Evolutionary conservation across 208 protist genomes (phyloP), one percentile per base, ranked within the genome.

Genomic region (Strigomonas galati): DNA sequence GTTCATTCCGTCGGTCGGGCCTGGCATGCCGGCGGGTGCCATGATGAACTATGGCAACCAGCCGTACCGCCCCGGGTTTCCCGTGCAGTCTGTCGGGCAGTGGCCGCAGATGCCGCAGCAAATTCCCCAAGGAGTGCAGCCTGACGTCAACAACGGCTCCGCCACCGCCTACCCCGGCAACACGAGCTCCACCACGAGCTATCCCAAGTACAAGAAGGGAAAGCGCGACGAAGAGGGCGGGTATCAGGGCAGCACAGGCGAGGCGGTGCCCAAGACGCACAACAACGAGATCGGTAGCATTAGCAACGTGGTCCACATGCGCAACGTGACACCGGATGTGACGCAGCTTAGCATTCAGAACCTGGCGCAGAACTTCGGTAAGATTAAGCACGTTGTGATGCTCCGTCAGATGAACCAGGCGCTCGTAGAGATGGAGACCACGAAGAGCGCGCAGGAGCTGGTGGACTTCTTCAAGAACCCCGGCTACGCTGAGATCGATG

Each of bases 351-450:
- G 89, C 68, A 87, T 97, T 54, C 86, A 95, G 58, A 92, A 84
- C 49, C 61, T 97, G 43, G 84, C 80, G 24, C 79, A 87, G 59
- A 86, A 92, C 65, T 97, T 97, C 67, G 92, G 92, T 55, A 82
- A 90, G 46, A 88, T 97, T 54, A 89, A 91, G 62, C 91, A 95
- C 73, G 89, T 97, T 76, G 92, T 97, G 27, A 95, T 97, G 92
- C 88, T 97, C 54, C 82, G 92, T 1, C 87, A 94, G 74, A 97
- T 93, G 89, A 94, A 97, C 59, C 92, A 97, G 79, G 89, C 92
- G 9, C 81, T 97, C 1, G 78, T 97, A 51, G 87, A 97, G 78
- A 97, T 97, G 92, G 91, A 95, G 72, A 90, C 70, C 48, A 74
- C 69, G 49, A 89, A 92, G 69, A 87, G 81, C 40, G 92, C 92